These are phyloP conservation scores for Scenedesmus sp. DNA, from an alignment of 163 green algal species.

Conservation along the genomic window DNA sequence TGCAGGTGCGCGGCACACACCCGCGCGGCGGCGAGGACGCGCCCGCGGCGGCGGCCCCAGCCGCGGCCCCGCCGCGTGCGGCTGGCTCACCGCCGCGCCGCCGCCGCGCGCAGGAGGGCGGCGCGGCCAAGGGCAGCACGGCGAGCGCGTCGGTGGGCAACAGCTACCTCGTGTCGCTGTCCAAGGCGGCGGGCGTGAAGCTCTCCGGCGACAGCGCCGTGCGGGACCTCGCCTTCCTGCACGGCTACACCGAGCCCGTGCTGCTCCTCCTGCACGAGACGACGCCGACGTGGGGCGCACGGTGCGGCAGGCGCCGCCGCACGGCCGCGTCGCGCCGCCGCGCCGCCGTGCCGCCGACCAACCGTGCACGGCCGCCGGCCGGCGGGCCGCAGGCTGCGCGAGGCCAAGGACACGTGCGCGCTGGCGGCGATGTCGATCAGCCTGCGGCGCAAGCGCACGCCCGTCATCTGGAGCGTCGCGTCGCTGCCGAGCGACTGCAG, in stretches of 20 bases:
- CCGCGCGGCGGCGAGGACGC: neutral
- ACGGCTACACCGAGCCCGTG: slow-evolving; percentile 92
- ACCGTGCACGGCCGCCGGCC: too few relatives aligned
- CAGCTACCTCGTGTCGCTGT: slow-evolving; percentile 79
- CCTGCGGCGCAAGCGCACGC: slow-evolving; percentile 74
- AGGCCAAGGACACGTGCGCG: slow-evolving; percentile 80
- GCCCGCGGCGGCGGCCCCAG: too few relatives aligned
- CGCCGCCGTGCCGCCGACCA: too few relatives aligned
- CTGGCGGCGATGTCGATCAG: slow-evolving; percentile 86
- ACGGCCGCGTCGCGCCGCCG: too few relatives aligned
- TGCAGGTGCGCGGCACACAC: neutral
- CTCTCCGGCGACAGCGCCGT: slow-evolving; percentile 52
- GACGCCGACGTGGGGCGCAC: slow-evolving; percentile 82
- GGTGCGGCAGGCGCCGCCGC: too few relatives aligned
- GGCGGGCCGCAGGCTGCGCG: slow-evolving; percentile 48
- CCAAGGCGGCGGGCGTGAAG: slow-evolving; percentile 37
- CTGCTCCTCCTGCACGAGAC: slow-evolving; percentile 91
- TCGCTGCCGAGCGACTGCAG: slow-evolving; percentile 82
- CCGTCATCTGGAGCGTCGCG: slow-evolving; percentile 78
- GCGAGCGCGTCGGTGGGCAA: slow-evolving; percentile 66
- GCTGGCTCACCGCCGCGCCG: neutral
- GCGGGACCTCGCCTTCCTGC: slow-evolving; percentile 80
- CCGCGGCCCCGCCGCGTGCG: too few relatives aligned
- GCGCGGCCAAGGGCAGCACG: slow-evolving; percentile 9
- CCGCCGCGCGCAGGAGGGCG: slow-evolving; percentile 31